These are phyloP conservation scores for Neopestalotiopsis rosae DNA, from an alignment of 2,329 filamentous ascomycete genomes.

Conservation along the genomic window DNA sequence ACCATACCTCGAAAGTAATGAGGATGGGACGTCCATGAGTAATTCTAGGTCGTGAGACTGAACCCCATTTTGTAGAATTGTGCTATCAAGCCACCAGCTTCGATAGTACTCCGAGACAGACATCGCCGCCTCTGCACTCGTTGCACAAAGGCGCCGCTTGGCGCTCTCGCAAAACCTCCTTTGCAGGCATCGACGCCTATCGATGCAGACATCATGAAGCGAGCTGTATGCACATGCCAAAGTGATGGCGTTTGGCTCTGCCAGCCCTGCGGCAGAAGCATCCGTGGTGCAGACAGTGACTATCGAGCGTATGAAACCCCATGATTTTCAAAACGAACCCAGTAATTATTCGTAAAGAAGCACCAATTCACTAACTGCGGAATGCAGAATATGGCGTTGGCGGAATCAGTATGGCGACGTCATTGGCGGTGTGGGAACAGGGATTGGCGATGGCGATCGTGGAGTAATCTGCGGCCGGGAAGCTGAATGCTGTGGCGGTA, in stretches of 20 bases:
- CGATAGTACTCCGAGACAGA: constrained; percentile 70
- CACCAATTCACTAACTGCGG: constrained; percentile 17
- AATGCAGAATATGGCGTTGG: constrained; percentile 80
- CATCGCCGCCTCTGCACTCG: constrained; percentile 81
- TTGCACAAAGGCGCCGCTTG: constrained; percentile 75
- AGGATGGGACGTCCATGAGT: not conserved
- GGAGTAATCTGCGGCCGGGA: constrained; percentile 89
- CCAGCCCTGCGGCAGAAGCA: constrained; percentile 77
- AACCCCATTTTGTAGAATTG: constrained; percentile 72
- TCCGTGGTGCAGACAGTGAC: constrained; percentile 64
- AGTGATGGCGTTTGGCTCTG: constrained; percentile 79
- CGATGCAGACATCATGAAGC: constrained; percentile 61
- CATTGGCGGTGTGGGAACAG: constrained; percentile 80
- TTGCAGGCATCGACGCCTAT: constrained; percentile 52
- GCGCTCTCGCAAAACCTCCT: constrained; percentile 52
- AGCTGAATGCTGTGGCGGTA: constrained; percentile 74
- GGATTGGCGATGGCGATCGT: constrained; percentile 86
- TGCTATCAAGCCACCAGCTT: constrained; percentile 79
- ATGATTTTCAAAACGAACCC: constrained; percentile 16
- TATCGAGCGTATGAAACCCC: constrained; percentile 55
- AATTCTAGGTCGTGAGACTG: not conserved
- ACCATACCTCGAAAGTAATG: not conserved
- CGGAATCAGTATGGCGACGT: constrained; percentile 83
- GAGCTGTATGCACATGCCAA: constrained; percentile 57
- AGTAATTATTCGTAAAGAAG: not conserved